Evolutionary conservation across 768 basidiomycete genomes (phyloP), one percentile per base, ranked within the genome.

Genomic region (Strobilomyces confusus): DNA sequence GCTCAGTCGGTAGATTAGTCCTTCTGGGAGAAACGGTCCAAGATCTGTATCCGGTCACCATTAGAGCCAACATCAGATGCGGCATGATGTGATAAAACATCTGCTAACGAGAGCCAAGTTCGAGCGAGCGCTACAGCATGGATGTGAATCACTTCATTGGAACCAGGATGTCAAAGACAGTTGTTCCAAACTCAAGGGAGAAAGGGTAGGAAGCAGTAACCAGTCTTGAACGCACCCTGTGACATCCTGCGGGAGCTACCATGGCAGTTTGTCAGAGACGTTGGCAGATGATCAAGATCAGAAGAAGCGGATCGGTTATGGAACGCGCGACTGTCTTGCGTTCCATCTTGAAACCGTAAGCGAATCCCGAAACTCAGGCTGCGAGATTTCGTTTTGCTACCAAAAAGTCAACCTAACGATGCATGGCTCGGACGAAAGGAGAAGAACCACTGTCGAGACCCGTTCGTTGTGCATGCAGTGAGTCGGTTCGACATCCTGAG

Each of bases 211-310:
- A 45, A 43, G 32, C 23, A 29, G 32, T 19, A n/a, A 12, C 13
- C 20, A 22, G 15, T 12, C 49, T 25, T 30, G 42, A 42, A 44
- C 15, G 8, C 17, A 45, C 41, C 8, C 26, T n/a, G n/a, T n/a
- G n/a, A 37, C 30, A 43, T 42, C 41, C 38, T 44, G 14, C 40
- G 33, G 32, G 26, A 51, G 25, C 26, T 13, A 42, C 25, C 14
- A 42, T 47, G n/a, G 23, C 43, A 32, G 22, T 9, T 25, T 9
- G 48, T 19, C 9, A 19, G 43, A 17, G 36, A 30, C 29, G 1
- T 38, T 12, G 22, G 17, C 40, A 9, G 49, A 34, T n/a, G 45
- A 50, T 61, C 59, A 37, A 23, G 23, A 51, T 51, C 43, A 32
- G 17, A 51, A 56, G 59, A 44, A 48, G 38, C n/a, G 15, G 19